Conservation (phyloP, 345 rosid species). For the Melastoma malabathricum region DNA sequence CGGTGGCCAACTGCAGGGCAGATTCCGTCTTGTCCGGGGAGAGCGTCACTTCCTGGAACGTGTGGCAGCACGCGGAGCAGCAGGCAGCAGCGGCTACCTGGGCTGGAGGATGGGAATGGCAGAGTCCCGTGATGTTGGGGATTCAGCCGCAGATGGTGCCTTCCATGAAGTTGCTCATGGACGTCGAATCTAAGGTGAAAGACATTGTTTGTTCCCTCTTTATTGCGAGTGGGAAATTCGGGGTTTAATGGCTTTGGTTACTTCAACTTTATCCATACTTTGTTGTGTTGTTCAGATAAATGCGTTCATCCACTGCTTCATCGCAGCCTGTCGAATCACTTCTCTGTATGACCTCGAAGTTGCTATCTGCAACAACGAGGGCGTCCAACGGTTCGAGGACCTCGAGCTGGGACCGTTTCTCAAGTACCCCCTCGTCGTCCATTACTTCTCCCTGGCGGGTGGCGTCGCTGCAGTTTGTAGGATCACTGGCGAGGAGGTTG, state of each 20-base stretch:
- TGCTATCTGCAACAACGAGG: constrained; percentile 64
- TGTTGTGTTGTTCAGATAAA: constrained; percentile 72
- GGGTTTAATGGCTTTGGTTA: background rate
- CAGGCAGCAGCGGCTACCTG: constrained; percentile 26
- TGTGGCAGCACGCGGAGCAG: too few species aligned
- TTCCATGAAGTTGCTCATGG: too few species aligned
- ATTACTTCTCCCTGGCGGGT: constrained; percentile 37
- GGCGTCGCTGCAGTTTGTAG: constrained; percentile 29
- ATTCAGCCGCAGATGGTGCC: background rate
- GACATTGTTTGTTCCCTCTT: background rate
- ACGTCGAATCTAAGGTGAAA: too few species aligned
- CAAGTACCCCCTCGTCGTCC: constrained; percentile 55
- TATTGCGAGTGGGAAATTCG: background rate
- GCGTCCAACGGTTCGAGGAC: constrained; percentile 51
- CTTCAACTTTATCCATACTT: constrained; percentile 1
- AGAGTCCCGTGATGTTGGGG: constrained; percentile 46
- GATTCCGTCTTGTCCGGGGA: constrained; percentile 32
- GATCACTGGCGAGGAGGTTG: constrained; percentile 50
- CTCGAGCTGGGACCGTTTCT: constrained; percentile 68
- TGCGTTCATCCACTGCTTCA: constrained; percentile 83
- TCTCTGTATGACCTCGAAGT: constrained; percentile 71
- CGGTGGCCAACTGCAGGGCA: constrained; percentile 31
- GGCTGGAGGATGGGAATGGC: constrained; percentile 42
- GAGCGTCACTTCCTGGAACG: constrained; percentile 52
- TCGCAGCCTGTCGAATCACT: constrained; percentile 55